phyloP scores from a whole-genome alignment of 1,284 basidiomycete species.

The Athelia sp. region DNA sequence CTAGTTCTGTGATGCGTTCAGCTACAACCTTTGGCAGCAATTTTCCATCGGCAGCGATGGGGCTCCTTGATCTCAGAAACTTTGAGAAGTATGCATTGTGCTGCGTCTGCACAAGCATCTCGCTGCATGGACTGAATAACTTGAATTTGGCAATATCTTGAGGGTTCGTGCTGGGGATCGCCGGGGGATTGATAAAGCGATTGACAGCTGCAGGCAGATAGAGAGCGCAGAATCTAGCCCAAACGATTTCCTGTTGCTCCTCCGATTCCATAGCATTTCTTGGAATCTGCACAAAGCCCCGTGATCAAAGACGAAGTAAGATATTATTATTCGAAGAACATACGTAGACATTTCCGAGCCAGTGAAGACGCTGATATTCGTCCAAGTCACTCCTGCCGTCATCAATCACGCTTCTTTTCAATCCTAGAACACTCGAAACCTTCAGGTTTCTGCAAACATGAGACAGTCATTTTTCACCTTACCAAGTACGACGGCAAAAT shows the following conservation, averaged over 20 bases:
- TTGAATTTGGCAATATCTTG: constrained; percentile 3
- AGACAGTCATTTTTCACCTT: not conserved
- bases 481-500: constrained; percentile 9
- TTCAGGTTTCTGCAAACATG: not conserved
- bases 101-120: constrained; percentile 13
- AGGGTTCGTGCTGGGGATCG: constrained; percentile 1
- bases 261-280: constrained; percentile 6
- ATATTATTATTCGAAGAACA: not conserved
- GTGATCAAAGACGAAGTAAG: not conserved
- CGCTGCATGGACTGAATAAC: constrained; percentile 13
- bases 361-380: constrained; percentile 6
- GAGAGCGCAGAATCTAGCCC: constrained; percentile 12
- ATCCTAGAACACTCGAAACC: constrained; percentile 1
- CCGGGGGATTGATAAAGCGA: constrained; percentile 10
- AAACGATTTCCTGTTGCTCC: constrained; percentile 9
- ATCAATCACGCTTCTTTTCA: constrained; percentile 5
- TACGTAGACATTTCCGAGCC: constrained; percentile 5
- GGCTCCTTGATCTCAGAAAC: constrained; percentile 10
- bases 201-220: constrained; percentile 14
- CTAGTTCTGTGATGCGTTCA: constrained; percentile 9
- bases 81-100: constrained; percentile 13
- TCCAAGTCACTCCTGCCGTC: not conserved
- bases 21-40: constrained; percentile 7
- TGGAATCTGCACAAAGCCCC: constrained; percentile 3
- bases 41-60: constrained; percentile 9